Evolutionary conservation across 2,329 filamentous ascomycete genomes (phyloP).

Genomic region (Tolypocladium album): DNA sequence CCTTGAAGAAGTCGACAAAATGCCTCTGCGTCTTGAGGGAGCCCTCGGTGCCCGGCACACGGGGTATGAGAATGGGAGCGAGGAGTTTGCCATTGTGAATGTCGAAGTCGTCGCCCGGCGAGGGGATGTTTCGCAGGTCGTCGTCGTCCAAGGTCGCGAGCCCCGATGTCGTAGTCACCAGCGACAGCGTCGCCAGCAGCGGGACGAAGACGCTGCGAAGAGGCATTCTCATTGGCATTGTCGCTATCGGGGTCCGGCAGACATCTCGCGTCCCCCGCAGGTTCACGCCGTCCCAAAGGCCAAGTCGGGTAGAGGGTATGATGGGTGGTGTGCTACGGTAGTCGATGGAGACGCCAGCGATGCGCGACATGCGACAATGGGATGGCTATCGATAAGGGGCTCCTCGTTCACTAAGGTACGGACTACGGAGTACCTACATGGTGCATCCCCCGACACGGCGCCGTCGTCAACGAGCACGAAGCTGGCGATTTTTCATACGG

Average conservation of each 20-base stretch:
- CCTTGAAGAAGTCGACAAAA: slow-evolving; percentile 72
- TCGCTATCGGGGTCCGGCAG: neutral
- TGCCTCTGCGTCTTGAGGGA: slow-evolving; percentile 64
- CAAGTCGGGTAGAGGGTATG: neutral
- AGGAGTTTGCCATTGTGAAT: slow-evolving; percentile 66
- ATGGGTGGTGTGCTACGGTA: neutral
- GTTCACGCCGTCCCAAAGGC: neutral
- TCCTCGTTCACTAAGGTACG: neutral
- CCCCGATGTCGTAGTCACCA: slow-evolving; percentile 16
- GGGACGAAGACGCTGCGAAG: neutral
- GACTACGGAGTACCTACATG: too few species aligned
- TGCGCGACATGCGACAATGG: neutral
- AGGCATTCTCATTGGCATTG: neutral
- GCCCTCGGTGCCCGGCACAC: slow-evolving; percentile 78
- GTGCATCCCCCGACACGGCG: too few species aligned
- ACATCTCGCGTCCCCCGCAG: neutral
- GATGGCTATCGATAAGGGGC: neutral
- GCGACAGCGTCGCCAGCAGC: slow-evolving; percentile 5
- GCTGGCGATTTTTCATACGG: neutral
- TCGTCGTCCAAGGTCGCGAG: slow-evolving; percentile 58
- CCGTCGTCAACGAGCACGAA: too few species aligned
- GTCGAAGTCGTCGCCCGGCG: slow-evolving; percentile 66
- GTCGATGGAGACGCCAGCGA: neutral
- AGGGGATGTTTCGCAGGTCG: slow-evolving; percentile 60
- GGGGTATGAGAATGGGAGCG: slow-evolving; percentile 75